Base-by-base conservation (phyloP, 306 rosid genomes). In the Ammopiptanthus mongolicus region DNA sequence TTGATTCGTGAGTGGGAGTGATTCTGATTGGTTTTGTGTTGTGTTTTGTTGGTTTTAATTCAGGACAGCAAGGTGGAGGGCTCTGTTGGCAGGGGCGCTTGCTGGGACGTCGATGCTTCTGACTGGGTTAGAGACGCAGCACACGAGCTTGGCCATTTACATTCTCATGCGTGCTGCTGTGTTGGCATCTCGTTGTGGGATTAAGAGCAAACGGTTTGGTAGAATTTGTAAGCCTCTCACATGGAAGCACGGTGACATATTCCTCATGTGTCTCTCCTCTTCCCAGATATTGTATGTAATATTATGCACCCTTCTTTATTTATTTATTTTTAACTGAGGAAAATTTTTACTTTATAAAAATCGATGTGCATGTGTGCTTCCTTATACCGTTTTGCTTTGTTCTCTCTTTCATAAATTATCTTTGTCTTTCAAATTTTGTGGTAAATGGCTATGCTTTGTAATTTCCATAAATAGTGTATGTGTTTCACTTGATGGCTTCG, bases 41-140 rank as follows among this genome's bases (percentile, higher is more conserved):
- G 57, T 58, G 65, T 21, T 60, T 13, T 63, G 9, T 31, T 34
- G 39, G 33, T 47, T 69, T 84, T 87, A 83, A 89, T 84, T 89
- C 99, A 90, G 98, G 86, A 92, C 99, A 71, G 96, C 91, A 17
- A 87, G 77, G 65, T 96, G 99, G 99, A 87, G 99, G 87, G 91
- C 98, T 85, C 67, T 96, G 69, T 13, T 86, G 31, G 99, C 98
- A n/a, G 99, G 99, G 78, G 97, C 91, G 5, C 76, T 96, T 66
- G 98, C 99, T 12, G 99, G 99, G 70, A 90, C 93, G 0, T 92
- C 98, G 3, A 90, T 96, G 90, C 97, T 96, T 60, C 90, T 92
- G 59, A 92, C 97, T 0, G 98, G 99, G 17, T 78, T 87, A 36
- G 87, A 88, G 77, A 84, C 96, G 4, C 98, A 96, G 67, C 99